Conservation (phyloP, 2,329 filamentous ascomycete genomes). For the Scedosporium apiospermum region DNA sequence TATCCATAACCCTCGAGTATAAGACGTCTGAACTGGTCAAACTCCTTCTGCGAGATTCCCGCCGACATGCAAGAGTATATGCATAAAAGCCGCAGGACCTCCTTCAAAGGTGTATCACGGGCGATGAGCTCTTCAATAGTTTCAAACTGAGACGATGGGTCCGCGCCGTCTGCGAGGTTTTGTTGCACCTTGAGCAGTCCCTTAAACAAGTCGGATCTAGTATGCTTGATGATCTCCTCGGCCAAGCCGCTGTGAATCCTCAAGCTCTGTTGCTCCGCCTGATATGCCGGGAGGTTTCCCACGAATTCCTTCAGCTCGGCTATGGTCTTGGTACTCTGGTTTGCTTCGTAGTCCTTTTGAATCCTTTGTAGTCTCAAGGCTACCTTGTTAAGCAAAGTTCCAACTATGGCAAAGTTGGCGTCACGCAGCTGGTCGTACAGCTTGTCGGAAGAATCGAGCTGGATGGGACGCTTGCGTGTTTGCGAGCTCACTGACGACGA, state of each 20-base stretch:
- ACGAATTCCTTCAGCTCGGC: slow-evolving; percentile 92
- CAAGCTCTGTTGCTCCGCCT: slow-evolving; percentile 87
- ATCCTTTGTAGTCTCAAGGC: slow-evolving; percentile 77
- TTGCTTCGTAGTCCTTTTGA: slow-evolving; percentile 80
- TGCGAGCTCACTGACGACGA: slow-evolving; percentile 46
- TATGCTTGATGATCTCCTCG: slow-evolving; percentile 92
- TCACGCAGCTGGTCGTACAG: slow-evolving; percentile 82
- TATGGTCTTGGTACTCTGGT: slow-evolving; percentile 78
- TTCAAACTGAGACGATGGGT: slow-evolving; percentile 82
- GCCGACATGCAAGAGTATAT: slow-evolving; percentile 86
- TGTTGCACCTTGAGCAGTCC: slow-evolving; percentile 89
- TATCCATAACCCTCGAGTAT: slow-evolving; percentile 91
- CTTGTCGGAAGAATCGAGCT: slow-evolving; percentile 80
- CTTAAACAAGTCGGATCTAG: slow-evolving; percentile 79
- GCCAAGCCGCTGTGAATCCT: slow-evolving; percentile 85
- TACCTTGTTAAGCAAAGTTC: slow-evolving; percentile 78
- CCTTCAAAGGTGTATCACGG: slow-evolving; percentile 69
- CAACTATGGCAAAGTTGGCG: slow-evolving; percentile 91
- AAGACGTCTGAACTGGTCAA: slow-evolving; percentile 80
- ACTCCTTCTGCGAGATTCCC: slow-evolving; percentile 78
- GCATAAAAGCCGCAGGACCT: slow-evolving; percentile 76
- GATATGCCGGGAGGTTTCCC: slow-evolving; percentile 82
- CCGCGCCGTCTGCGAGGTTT: slow-evolving; percentile 82
- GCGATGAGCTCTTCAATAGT: slow-evolving; percentile 92
- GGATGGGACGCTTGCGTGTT: slow-evolving; percentile 74